A percentile compares a stretch with the other conserved stretches of the same genome.
phyloP scores from a whole-genome alignment of 106 monocot species.

The Xerophyta viscosa region DNA sequence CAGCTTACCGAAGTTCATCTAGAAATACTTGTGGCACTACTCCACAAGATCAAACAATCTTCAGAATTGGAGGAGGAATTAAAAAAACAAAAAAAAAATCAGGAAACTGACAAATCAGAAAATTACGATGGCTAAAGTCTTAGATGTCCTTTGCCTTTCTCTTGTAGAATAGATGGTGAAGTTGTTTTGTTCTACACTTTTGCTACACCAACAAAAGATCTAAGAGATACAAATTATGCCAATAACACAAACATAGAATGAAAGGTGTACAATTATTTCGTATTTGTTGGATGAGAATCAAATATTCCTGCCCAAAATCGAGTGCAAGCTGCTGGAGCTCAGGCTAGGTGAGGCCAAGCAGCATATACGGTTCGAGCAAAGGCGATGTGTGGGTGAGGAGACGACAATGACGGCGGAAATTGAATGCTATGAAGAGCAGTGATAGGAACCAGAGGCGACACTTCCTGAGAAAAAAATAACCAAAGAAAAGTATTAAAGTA shows the following conservation, averaged over 20 bases:
- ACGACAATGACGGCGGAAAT: conserved; percentile 17
- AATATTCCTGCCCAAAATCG: conserved; percentile 60
- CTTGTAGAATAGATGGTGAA: conserved; percentile 89
- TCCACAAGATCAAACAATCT: not conserved
- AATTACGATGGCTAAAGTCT: conserved; percentile 57
- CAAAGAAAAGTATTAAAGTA: no score
- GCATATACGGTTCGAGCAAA: conserved; percentile 36
- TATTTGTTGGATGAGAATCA: not conserved
- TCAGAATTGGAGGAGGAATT: not conserved
- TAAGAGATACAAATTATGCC: not conserved
- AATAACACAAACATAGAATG: not conserved
- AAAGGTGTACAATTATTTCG: not conserved
- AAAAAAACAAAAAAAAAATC: not conserved
- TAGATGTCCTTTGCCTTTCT: conserved; percentile 74
- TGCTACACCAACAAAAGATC: conserved; percentile 28
- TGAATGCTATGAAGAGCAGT: no score
- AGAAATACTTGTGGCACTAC: conserved; percentile 89
- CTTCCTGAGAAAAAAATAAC: no score
- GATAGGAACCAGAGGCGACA: no score
- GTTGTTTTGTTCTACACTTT: conserved; percentile 87
- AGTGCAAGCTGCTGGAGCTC: conserved; percentile 79
- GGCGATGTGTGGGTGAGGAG: conserved; percentile 7
- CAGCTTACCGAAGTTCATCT: conserved; percentile 44
- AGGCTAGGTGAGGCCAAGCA: conserved; percentile 76
- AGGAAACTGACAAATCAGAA: not conserved